A percentile compares a stretch with the other conserved stretches of the same genome.
Conservation (phyloP, 1,139 yeast species). For the Oligophagozyma castellii region DNA sequence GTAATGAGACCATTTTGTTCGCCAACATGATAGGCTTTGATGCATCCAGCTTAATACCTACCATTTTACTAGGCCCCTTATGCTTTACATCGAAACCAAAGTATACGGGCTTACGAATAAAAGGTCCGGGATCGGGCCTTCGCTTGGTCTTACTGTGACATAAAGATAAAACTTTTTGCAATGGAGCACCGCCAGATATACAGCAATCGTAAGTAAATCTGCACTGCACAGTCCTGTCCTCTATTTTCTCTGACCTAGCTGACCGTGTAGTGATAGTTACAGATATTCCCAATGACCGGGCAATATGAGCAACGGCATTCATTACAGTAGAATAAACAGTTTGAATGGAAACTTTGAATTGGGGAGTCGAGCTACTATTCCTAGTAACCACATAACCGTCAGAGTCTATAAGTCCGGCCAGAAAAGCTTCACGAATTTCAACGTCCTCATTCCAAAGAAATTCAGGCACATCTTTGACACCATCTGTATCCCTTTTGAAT, state of each 20-base stretch:
- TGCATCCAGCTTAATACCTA: constrained; percentile 9
- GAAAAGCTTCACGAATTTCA: constrained; percentile 28
- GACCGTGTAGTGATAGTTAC: constrained; percentile 16
- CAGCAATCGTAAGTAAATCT: constrained; percentile 17
- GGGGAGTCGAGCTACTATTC: constrained; percentile 9
- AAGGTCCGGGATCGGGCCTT: constrained; percentile 6
- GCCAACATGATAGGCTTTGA: constrained; percentile 10
- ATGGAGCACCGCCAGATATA: constrained; percentile 11
- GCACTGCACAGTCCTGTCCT: constrained; percentile 14
- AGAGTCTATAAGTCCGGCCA: constrained; percentile 33
- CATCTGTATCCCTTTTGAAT: constrained; percentile 12
- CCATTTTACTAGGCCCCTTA: constrained; percentile 9
- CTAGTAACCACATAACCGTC: constrained; percentile 23
- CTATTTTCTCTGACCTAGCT: constrained; percentile 10
- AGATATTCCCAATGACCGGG: constrained; percentile 29
- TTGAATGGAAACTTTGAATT: constrained; percentile 20
- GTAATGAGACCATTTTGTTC: constrained; percentile 11
- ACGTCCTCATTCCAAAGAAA: constrained; percentile 20
- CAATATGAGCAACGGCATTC: constrained; percentile 25
- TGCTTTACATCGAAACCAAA: constrained; percentile 12
- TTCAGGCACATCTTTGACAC: constrained; percentile 18
- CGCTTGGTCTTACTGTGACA: constrained; percentile 16
- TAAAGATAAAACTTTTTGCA: constrained; percentile 15
- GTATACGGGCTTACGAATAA: constrained; percentile 12
- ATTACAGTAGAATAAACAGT: constrained; percentile 24